These are phyloP conservation scores for Lichtheimia ramosa DNA, from an alignment of 371 early-diverging fungal species.

Conservation along the genomic window DNA sequence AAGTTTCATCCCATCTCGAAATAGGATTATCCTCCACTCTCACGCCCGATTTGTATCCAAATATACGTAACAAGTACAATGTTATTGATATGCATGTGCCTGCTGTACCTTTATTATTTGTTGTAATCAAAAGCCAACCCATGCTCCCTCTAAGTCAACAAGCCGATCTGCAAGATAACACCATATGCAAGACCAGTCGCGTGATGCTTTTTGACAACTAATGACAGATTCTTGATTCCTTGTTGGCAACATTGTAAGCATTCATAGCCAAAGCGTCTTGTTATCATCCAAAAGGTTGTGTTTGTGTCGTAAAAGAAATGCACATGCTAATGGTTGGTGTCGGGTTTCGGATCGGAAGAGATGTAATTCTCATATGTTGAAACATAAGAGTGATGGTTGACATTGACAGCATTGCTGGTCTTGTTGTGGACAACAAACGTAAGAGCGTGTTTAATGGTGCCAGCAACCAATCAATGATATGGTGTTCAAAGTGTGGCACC, in stretches of 20 bases:
- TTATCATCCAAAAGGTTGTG: constrained; percentile 77
- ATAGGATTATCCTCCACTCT: neutral
- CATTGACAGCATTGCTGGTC: constrained; percentile 89
- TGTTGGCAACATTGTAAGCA: constrained; percentile 5
- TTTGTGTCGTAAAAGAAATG: neutral
- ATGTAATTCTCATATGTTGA: too few relatives aligned
- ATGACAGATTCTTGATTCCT: neutral
- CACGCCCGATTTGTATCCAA: neutral
- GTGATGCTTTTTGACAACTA: too few relatives aligned
- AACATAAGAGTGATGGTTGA: constrained; percentile 75
- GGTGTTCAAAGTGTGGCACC: constrained; percentile 73
- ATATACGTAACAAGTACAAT: neutral
- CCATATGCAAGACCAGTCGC: too few relatives aligned
- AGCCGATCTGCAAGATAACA: constrained; percentile 3
- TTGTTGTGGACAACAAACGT: constrained; percentile 93
- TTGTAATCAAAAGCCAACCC: neutral
- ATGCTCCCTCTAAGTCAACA: constrained; percentile 3
- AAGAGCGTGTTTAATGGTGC: too few relatives aligned
- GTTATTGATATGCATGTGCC: neutral
- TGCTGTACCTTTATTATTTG: constrained; percentile 1
- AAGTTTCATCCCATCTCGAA: constrained; percentile 1
- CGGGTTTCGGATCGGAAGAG: too few relatives aligned
- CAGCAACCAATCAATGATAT: too few relatives aligned
- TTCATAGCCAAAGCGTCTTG: constrained; percentile 95
- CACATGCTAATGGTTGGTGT: too few relatives aligned